Conservation (phyloP, 352 stramenopile species). For the Blastocystis sp. region DNA sequence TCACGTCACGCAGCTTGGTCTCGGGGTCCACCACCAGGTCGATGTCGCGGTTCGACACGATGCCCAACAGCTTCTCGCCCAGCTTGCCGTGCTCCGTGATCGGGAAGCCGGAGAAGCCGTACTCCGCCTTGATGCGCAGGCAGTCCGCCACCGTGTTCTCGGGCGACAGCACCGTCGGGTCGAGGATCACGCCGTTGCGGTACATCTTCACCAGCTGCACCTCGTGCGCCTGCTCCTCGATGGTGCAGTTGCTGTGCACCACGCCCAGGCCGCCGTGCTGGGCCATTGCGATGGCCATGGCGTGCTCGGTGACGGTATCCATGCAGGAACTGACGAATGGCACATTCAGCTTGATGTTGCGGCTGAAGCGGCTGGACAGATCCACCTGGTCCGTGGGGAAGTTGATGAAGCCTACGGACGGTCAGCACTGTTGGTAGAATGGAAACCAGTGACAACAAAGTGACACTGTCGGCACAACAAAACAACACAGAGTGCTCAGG, state of each 20-base stretch:
- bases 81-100: constrained; percentile 96
- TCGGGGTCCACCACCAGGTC: constrained; percentile 92
- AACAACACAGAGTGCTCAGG: background rate
- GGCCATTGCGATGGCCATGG: constrained; percentile 98
- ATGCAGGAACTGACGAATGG: constrained; percentile 85
- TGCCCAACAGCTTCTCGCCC: constrained; percentile 91
- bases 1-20: constrained; percentile 81
- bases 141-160: constrained; percentile 89
- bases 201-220: constrained; percentile 76
- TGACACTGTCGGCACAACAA: too few relatives aligned
- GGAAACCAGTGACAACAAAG: constrained; percentile 13
- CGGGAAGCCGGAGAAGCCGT: constrained; percentile 95
- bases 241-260: constrained; percentile 99
- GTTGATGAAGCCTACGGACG: constrained; percentile 81
- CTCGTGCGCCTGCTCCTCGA: constrained; percentile 91
- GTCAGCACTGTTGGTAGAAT: constrained; percentile 58
- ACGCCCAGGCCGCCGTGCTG: constrained; percentile 97
- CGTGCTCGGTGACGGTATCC: constrained; percentile 99
- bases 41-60: constrained; percentile 97
- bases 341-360: constrained; percentile 89
- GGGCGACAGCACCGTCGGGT: constrained; percentile 66
- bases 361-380: constrained; percentile 84
- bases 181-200: constrained; percentile 71
- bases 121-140: constrained; percentile 87
- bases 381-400: constrained; percentile 89